A percentile compares a stretch with the other conserved stretches of the same genome.
These are phyloP conservation scores for Leucocoprinus birnbaumii DNA, from an alignment of 768 basidiomycete genomes.

Conservation along the genomic window DNA sequence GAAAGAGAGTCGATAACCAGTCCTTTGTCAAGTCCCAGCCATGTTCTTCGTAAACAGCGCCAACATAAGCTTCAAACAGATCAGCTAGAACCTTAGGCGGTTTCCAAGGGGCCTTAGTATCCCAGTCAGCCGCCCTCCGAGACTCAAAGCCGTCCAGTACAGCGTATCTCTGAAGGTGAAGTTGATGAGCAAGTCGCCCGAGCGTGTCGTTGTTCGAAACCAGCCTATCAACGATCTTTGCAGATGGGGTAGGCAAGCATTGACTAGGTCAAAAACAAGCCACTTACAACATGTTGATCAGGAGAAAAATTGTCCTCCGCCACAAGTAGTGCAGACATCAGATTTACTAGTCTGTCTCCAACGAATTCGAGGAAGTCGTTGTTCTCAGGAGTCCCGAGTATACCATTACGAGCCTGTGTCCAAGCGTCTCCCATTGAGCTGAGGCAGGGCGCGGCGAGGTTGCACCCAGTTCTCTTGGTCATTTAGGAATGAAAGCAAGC, in stretches of 20 bases:
- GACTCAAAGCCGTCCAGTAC: conserved; percentile 17
- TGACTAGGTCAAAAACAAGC: background rate
- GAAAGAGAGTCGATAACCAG: conserved; percentile 23
- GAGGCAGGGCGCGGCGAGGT: background rate
- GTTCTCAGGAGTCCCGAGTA: conserved; percentile 21
- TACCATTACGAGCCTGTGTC: conserved; percentile 22
- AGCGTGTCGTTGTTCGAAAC: conserved; percentile 29
- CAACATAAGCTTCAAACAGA: conserved; percentile 28
- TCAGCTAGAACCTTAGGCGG: conserved; percentile 30
- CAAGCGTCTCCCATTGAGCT: conserved; percentile 4
- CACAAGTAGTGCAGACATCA: conserved; percentile 24
- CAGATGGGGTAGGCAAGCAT: background rate
- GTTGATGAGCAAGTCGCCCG: conserved; percentile 25
- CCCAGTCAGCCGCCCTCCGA: conserved; percentile 18
- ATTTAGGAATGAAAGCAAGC: background rate
- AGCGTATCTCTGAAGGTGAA: conserved; percentile 23
- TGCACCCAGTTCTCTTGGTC: background rate
- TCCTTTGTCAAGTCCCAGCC: conserved; percentile 22
- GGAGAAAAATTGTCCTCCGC: conserved; percentile 23
- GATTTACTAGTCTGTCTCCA: conserved; percentile 29
- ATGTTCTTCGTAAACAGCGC: conserved; percentile 26
- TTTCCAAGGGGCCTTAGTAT: conserved; percentile 9
- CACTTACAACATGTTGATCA: conserved; percentile 24
- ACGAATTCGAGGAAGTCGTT: conserved; percentile 31
- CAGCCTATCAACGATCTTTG: conserved; percentile 20